Base-by-base conservation (phyloP, 768 basidiomycete genomes). In the Psilocybe cyanescens region DNA sequence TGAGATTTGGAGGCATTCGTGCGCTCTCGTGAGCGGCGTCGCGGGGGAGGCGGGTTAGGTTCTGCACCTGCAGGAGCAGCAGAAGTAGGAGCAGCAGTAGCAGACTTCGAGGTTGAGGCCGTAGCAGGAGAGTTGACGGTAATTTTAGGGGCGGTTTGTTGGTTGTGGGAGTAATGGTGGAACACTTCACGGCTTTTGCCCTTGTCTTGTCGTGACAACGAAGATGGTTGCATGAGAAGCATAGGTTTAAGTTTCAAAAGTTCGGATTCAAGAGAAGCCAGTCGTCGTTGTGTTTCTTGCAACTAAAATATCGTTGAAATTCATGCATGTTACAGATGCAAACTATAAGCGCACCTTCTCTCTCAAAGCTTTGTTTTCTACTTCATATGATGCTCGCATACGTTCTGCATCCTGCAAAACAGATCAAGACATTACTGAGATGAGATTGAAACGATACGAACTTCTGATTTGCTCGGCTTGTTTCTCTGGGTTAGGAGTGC, bases 171-270 rank as follows among this genome's bases (percentile, higher is more conserved):
- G 30, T 47, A 44, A 35, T 64, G 14, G 45, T 48, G 49, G 50
- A 31, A 24, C 3, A 52, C 17, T 19, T 67, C 54, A 59, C 69
- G 70, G 65, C 24, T 65, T 63, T 72, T 72, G 61, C 59, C 65
- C 60, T 67, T 74, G 58, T 50, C 67, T 57, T 60, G 63, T 17
- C 60, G 65, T 60, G 71, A 60, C 9, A 65, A 39, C 47, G 76
- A 65, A 19, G 74, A 77, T 17, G 88, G 84, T 51, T 88, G 85
- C 81, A 91, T 85, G 12, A 91, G 75, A 48, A 93, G 79, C 37
- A 91, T 72, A 0, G 91, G 91, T 50, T 86, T 85, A 33, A 93
- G 80, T 62, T 85, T 84, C 2, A 76, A 72, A 7, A 92, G 77
- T 69, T 93, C 91, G 9, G 79, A 68, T 74, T 92, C 91, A 0